Conservation (phyloP, 2,329 filamentous ascomycete genomes). For the Aureobasidium sp. region DNA sequence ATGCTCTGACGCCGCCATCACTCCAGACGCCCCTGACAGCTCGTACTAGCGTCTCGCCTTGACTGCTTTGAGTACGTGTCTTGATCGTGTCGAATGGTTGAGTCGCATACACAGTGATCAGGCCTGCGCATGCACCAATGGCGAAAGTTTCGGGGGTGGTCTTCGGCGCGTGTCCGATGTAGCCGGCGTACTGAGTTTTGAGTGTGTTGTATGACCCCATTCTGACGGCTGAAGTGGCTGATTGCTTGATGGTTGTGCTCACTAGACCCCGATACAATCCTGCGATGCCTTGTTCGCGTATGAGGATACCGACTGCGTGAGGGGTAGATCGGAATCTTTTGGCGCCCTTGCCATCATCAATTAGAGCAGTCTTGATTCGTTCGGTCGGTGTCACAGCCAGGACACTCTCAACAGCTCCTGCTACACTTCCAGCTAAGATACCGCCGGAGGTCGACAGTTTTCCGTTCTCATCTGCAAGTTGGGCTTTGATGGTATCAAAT, state of each 20-base stretch:
- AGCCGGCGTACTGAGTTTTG: conserved; percentile 25
- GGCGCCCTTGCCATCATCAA: conserved; percentile 22
- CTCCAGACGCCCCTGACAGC: conserved; percentile 26
- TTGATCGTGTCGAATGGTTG: conserved; percentile 38
- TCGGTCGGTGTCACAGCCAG: conserved; percentile 25
- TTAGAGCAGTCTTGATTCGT: conserved; percentile 26
- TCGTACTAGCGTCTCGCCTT: conserved; percentile 20
- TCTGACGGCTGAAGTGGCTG: conserved; percentile 38
- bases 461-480: conserved; percentile 21
- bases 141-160: conserved; percentile 20
- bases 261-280: conserved; percentile 38
- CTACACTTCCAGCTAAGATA: conserved; percentile 22
- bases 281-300: conserved; percentile 32
- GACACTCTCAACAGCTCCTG: conserved; percentile 22
- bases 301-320: conserved; percentile 15
- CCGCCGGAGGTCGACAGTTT: conserved; percentile 20
- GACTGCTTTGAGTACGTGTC: conserved; percentile 28
- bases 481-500: conserved; percentile 23
- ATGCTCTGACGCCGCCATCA: conserved; percentile 79
- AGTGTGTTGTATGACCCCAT: conserved; percentile 44
- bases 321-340: conserved; percentile 18
- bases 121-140: conserved; percentile 22
- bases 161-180: conserved; percentile 19
- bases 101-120: conserved; percentile 32
- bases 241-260: conserved; percentile 41